Base-by-base conservation (phyloP, 2,329 filamentous ascomycete genomes). In the Fusarium pilosicola region DNA sequence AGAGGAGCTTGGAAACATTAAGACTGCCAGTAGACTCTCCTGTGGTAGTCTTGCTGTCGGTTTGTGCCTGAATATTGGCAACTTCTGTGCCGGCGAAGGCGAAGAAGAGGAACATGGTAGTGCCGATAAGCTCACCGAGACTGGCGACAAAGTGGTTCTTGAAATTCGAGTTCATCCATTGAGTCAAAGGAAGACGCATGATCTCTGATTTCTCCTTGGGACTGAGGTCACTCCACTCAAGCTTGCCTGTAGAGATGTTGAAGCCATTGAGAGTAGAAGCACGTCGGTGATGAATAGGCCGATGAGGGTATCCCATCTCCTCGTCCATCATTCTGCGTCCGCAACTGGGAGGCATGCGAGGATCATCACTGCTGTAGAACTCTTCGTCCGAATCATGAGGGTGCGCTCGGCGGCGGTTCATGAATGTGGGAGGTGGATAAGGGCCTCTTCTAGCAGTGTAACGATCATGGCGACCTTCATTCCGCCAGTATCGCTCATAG, bases 91-190 rank as follows among this genome's bases (percentile, higher is more conserved):
- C 82, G 15, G 81, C 80, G 65, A 85, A 85, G 54, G 83, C 83
- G 65, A 85, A 84, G 75, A 85, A 83, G 52, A 85, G 80, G 67
- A 85, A 85, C 76, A 85, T 80, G 20, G 83, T 82, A 6, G 83
- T 85, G 41, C 83, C 84, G 26, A 84, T 79, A 17, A 85, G 79
- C 74, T 85, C 83, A 46, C 83, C 82, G 12, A 81, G 54, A 42
- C 76, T 75, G 56, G 84, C 79, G 39, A 84, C 76, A 63, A 83
- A 80, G 79, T 83, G 81, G 76, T 87, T 84, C 80, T 86, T 86
- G 67, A 85, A 72, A 55, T 81, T 74, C 13, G 83, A 85, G 75
- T 86, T 83, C 85, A 86, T 86, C 85, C 84, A 86, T 38, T 84
- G 79, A 7, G 81, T 84, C 78, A 83, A 81, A 5, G 85, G 85